Evolutionary conservation across 257 asterid genomes (phyloP).

Genomic region (Parsonsia alboflavescens): DNA sequence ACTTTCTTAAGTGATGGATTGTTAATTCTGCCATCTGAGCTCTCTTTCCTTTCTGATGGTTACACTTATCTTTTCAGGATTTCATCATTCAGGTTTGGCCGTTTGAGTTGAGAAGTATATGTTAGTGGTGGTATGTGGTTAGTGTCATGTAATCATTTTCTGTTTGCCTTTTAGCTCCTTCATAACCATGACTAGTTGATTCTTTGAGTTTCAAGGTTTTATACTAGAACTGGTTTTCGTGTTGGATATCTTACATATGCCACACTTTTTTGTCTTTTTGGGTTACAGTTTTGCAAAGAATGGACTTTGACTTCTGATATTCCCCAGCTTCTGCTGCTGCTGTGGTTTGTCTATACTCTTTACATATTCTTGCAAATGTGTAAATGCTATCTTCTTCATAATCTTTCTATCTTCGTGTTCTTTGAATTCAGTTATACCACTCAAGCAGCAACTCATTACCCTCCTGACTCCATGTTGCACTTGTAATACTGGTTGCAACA

Average conservation of each 20-base stretch:
- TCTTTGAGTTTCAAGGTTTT: neutral
- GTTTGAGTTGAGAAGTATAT: neutral
- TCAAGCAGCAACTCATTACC: conserved; percentile 9
- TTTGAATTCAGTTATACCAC: conserved; percentile 12
- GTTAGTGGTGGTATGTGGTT: neutral
- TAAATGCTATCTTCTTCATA: neutral
- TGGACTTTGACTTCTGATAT: conserved; percentile 6
- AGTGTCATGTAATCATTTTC: neutral
- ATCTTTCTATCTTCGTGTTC: neutral
- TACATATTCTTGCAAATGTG: neutral
- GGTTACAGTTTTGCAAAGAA: neutral
- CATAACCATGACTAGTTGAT: neutral
- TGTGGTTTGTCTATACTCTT: conserved; percentile 6
- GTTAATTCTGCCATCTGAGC: neutral
- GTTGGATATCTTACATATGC: neutral
- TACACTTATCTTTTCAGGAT: conserved; percentile 5
- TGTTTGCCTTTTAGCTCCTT: neutral
- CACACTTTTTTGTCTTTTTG: neutral
- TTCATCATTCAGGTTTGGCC: neutral
- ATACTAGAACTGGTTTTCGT: neutral
- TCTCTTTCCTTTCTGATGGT: neutral
- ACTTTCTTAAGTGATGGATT: neutral
- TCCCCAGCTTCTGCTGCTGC: conserved; percentile 1
- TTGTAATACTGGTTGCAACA: conserved; percentile 9
- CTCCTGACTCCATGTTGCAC: conserved; percentile 19